phyloP scores from a whole-genome alignment of 2,329 filamentous ascomycete species.

The Didymella glomerata region DNA sequence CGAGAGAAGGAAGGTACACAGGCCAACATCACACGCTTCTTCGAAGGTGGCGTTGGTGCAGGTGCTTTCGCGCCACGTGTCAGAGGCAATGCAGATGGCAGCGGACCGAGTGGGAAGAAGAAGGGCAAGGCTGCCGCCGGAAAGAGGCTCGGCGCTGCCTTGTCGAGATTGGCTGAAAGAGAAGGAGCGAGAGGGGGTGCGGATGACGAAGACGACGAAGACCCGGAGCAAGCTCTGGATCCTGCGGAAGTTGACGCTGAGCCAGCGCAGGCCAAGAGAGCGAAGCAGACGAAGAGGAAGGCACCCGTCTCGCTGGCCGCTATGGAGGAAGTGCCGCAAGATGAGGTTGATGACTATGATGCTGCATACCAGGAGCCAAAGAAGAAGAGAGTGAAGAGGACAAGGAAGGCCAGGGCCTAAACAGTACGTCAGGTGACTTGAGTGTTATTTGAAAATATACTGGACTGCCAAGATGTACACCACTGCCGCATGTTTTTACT shows the following conservation, averaged over 20 bases:
- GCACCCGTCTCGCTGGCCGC: slow-evolving; percentile 15
- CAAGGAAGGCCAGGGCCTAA: slow-evolving; percentile 22
- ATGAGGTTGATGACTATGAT: slow-evolving; percentile 35
- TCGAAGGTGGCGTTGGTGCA: slow-evolving; percentile 75
- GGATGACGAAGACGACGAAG: slow-evolving; percentile 29
- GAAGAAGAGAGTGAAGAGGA: slow-evolving; percentile 35
- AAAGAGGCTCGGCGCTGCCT: slow-evolving; percentile 47
- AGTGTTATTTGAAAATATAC: too few relatives aligned
- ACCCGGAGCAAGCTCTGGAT: slow-evolving; percentile 22
- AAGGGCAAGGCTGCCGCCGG: slow-evolving; percentile 43
- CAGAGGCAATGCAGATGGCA: slow-evolving; percentile 63
- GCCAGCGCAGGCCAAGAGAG: slow-evolving; percentile 7
- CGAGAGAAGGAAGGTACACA: slow-evolving; percentile 90
- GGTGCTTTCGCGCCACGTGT: slow-evolving; percentile 78
- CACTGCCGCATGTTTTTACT: too few relatives aligned
- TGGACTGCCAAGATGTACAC: too few relatives aligned
- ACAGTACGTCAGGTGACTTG: too few relatives aligned
- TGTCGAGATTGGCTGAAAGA: slow-evolving; percentile 42
- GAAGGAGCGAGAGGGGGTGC: slow-evolving; percentile 37
- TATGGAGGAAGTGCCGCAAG: slow-evolving; percentile 14
- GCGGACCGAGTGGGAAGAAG: slow-evolving; percentile 64
- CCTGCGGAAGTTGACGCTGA: slow-evolving; percentile 16
- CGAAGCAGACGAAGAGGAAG: slow-evolving; percentile 35
- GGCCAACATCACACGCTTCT: slow-evolving; percentile 93
- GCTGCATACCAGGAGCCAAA: slow-evolving; percentile 39